phyloP scores from a whole-genome alignment of 371 early-diverging fungal species.

The Batrachochytrium dendrobatidis region DNA sequence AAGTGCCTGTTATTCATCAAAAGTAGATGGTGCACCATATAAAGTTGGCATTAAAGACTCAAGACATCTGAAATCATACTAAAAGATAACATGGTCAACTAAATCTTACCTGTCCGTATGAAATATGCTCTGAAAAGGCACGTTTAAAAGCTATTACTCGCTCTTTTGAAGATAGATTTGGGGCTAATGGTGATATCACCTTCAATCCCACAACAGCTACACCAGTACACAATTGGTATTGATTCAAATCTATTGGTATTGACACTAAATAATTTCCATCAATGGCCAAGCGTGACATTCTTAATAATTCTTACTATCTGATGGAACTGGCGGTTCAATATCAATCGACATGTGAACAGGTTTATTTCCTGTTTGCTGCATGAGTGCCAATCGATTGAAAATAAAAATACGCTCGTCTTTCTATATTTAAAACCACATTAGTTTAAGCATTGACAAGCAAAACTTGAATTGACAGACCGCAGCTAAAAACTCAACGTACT shows the following conservation, averaged over 20 bases:
- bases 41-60: too few relatives aligned
- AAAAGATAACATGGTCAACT: background rate
- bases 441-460: too few relatives aligned
- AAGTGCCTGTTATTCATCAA: conserved; percentile 6
- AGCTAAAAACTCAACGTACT: too few relatives aligned
- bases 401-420: conserved; percentile 16
- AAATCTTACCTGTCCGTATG: conserved; percentile 8
- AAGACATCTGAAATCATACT: background rate
- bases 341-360: conserved; percentile 13
- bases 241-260: background rate
- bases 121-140: background rate
- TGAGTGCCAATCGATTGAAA: conserved; percentile 22
- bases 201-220: background rate
- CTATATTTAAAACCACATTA: conserved; percentile 1
- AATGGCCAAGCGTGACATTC: background rate
- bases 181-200: background rate
- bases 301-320: conserved; percentile 9
- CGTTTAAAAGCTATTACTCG: background rate
- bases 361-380: conserved; percentile 3
- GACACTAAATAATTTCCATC: background rate
- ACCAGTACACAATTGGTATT: background rate
- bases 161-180: background rate
- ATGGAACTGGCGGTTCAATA: conserved; percentile 25
- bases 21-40: too few relatives aligned
- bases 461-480: background rate